Evolutionary conservation across 1,284 basidiomycete species (phyloP), one percentile per base, ranked within the genome.

Genomic region (Irpex lacteus): DNA sequence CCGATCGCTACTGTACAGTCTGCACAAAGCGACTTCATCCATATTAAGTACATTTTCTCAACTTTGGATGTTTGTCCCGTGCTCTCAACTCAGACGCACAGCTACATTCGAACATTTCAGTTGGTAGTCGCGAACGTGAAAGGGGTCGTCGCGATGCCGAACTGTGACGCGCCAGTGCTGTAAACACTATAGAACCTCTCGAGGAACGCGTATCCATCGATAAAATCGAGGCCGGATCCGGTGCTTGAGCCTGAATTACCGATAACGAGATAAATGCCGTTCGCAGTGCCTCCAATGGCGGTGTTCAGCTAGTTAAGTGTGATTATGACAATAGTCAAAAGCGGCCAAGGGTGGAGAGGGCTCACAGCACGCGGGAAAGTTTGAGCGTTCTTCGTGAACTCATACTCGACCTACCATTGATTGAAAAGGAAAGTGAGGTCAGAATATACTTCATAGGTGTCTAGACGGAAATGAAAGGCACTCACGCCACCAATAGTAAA

Each of bases 151-250:
- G 82, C 82, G 57, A 83, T 74, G n/a, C 82, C 81, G 59, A 84
- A 71, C 5, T 66, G 76, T 19, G 9, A 8, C 4, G 58, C 57
- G 73, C 83, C 83, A 49, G 82, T 84, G 68, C 90, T 88, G 70
- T 75, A 88, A 19, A 87, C 85, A 15, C 80, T 78, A 75, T 88
- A 89, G 80, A 84, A 89, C 26, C 87, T 83, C 73, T 90, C 84
- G 11, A 80, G 69, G 57, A 72, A 76, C 37, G 67, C 60, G 62
- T 9, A 44, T 15, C 26, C 26, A 26, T 26, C 26, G 26, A 44
- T 44, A 44, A 44, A 44, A 44, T 26, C 26, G 26, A 26, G 26
- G 26, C 26, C 26, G 26, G 26, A 26, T 26, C 26, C 26, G 63
- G 37, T 9, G 56, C 60, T 8, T n/a, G 52, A 44, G 15, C 72